Conservation (phyloP, 2,329 filamentous ascomycete species). For the Leptographium galeiforme region DNA sequence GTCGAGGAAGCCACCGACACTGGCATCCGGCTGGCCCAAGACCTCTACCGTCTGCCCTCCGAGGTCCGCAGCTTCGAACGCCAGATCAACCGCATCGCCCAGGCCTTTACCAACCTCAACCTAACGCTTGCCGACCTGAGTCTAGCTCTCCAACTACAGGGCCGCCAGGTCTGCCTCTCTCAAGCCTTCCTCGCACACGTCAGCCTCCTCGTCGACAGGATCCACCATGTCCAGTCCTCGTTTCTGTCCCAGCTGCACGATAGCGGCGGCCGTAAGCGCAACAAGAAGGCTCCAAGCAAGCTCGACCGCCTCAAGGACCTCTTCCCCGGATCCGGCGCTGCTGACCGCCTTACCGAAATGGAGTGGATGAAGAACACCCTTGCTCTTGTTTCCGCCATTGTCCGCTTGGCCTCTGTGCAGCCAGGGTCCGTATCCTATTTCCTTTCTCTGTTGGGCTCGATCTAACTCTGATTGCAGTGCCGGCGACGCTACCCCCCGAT, state of each 20-base stretch:
- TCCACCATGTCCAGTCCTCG: constrained; percentile 5
- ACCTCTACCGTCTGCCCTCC: constrained; percentile 9
- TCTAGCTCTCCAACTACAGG: background rate
- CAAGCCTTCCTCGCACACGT: background rate
- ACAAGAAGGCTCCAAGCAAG: constrained; percentile 3
- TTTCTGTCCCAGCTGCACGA: background rate
- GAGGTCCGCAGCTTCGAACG: constrained; percentile 5
- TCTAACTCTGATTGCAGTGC: background rate
- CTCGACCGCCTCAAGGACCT: constrained; percentile 6
- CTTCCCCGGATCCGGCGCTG: constrained; percentile 6
- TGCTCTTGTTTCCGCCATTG: constrained; percentile 3
- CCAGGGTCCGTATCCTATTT: background rate
- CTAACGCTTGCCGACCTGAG: constrained; percentile 7
- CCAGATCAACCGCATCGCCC: constrained; percentile 10
- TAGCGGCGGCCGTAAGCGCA: background rate
- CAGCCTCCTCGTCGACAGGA: constrained; percentile 3
- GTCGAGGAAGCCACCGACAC: constrained; percentile 8
- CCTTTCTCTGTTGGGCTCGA: background rate
- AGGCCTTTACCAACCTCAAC: constrained; percentile 11
- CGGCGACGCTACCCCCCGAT: background rate
- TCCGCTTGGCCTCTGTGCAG: constrained; percentile 1
- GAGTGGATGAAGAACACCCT: constrained; percentile 11
- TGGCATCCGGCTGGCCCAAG: constrained; percentile 9
- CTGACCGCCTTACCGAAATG: constrained; percentile 8
- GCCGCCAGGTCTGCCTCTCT: background rate